Evolutionary conservation across 768 basidiomycete genomes (phyloP).

Genomic region (Gymnopilus dilepis): DNA sequence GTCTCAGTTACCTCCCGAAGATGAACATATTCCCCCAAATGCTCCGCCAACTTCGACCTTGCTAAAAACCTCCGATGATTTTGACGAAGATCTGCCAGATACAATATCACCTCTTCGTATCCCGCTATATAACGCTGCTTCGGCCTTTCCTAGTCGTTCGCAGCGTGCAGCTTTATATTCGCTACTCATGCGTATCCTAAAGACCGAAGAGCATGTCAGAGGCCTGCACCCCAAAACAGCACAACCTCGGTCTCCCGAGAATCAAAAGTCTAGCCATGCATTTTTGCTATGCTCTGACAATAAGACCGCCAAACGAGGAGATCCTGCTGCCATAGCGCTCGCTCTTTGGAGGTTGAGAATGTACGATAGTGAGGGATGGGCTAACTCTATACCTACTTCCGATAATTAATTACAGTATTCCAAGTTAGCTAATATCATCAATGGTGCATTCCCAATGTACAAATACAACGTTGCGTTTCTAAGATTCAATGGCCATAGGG

Average conservation of each 20-base stretch:
- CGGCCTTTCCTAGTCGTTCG: slow-evolving; percentile 63
- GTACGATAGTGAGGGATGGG: slow-evolving; percentile 70
- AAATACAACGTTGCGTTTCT: slow-evolving; percentile 28
- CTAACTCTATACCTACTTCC: not conserved
- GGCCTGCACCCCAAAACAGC: slow-evolving; percentile 15
- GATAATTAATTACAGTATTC: not conserved
- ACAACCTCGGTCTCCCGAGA: not conserved
- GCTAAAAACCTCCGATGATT: slow-evolving; percentile 18
- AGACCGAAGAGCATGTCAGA: slow-evolving; percentile 45
- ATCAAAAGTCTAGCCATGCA: slow-evolving; percentile 61
- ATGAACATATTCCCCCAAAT: slow-evolving; percentile 25
- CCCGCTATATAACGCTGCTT: slow-evolving; percentile 72
- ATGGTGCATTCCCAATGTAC: slow-evolving; percentile 14
- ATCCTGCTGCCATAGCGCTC: slow-evolving; percentile 66
- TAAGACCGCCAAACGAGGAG: slow-evolving; percentile 54
- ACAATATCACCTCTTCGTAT: slow-evolving; percentile 38
- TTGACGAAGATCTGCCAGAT: slow-evolving; percentile 20
- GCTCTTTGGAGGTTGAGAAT: slow-evolving; percentile 82
- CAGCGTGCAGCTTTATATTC: slow-evolving; percentile 67
- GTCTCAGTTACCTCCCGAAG: slow-evolving; percentile 37
- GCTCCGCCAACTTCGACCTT: slow-evolving; percentile 39
- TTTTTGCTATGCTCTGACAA: slow-evolving; percentile 65
- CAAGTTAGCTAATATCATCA: not conserved
- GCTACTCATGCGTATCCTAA: slow-evolving; percentile 52
- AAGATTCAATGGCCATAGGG: slow-evolving; percentile 52